Evolutionary conservation across 108 stramenopile genomes (phyloP).

Genomic region (Skeletonema marinoi): DNA sequence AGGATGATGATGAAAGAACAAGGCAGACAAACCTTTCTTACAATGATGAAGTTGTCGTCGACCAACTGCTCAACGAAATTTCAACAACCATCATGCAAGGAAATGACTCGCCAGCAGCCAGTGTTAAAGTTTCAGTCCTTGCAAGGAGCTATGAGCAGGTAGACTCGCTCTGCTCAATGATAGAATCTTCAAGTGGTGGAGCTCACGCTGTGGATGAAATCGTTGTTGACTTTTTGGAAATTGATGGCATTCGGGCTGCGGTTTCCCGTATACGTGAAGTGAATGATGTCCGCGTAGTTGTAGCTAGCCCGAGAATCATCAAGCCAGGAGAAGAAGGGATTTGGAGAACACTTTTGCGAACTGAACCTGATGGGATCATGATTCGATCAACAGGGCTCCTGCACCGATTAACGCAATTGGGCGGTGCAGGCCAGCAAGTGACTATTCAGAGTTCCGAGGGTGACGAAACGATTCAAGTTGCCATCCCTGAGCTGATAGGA

Average conservation of each 20-base stretch:
- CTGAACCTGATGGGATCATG: slow-evolving; percentile 66
- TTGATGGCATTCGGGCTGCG: slow-evolving; percentile 68
- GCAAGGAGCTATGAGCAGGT: slow-evolving; percentile 60
- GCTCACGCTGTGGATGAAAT: slow-evolving; percentile 51
- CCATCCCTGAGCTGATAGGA: slow-evolving; percentile 66
- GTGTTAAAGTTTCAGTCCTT: slow-evolving; percentile 46
- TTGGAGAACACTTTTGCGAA: slow-evolving; percentile 59
- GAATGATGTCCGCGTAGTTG: slow-evolving; percentile 38
- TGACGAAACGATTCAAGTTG: slow-evolving; percentile 41
- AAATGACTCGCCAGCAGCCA: neutral
- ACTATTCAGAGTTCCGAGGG: slow-evolving; percentile 27
- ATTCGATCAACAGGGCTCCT: slow-evolving; percentile 69
- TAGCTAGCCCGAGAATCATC: slow-evolving; percentile 74
- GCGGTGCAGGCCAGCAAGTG: slow-evolving; percentile 45
- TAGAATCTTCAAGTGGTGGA: slow-evolving; percentile 24
- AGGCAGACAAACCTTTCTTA: neutral
- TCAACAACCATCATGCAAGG: neutral
- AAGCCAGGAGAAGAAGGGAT: slow-evolving; percentile 77
- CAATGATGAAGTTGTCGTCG: slow-evolving; percentile 18
- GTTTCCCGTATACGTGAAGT: slow-evolving; percentile 50
- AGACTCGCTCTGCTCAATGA: slow-evolving; percentile 59
- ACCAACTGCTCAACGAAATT: slow-evolving; percentile 25
- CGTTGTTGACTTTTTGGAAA: slow-evolving; percentile 79
- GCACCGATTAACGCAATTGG: slow-evolving; percentile 51
- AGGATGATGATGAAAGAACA: neutral